Evolutionary conservation across 1,139 yeast genomes (phyloP).

Genomic region (Taiozyma sp.): DNA sequence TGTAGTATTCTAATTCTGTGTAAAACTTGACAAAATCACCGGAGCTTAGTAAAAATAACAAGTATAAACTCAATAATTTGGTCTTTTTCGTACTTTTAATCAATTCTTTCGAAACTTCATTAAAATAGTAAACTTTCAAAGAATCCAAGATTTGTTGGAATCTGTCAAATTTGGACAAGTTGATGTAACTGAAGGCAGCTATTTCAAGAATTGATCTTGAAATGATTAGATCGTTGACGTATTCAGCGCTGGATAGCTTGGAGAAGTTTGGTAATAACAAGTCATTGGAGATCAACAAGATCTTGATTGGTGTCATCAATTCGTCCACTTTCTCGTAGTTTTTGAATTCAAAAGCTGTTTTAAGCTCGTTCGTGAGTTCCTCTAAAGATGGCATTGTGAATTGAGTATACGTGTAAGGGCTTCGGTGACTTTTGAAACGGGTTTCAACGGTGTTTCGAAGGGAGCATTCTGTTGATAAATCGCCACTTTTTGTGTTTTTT

Average conservation of each 20-base stretch:
- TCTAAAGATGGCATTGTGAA: conserved; percentile 28
- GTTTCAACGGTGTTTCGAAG: background rate
- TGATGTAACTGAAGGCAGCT: conserved; percentile 77
- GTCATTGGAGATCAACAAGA: conserved; percentile 74
- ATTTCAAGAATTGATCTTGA: conserved; percentile 82
- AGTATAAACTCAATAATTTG: conserved; percentile 73
- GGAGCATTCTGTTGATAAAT: background rate
- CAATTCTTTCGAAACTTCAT: conserved; percentile 33
- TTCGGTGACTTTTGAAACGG: background rate
- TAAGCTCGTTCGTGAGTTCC: conserved; percentile 62
- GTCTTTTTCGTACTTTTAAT: conserved; percentile 63
- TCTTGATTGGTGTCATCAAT: conserved; percentile 66
- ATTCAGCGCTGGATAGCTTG: conserved; percentile 31
- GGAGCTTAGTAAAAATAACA: conserved; percentile 71
- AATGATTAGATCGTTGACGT: conserved; percentile 64
- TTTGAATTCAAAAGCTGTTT: conserved; percentile 54
- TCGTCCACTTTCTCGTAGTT: conserved; percentile 58
- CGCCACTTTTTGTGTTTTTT: background rate
- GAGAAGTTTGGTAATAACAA: conserved; percentile 64
- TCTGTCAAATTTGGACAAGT: conserved; percentile 53
- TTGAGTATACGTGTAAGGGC: background rate
- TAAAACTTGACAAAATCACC: conserved; percentile 88
- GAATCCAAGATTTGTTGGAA: conserved; percentile 75
- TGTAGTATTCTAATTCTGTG: conserved; percentile 76
- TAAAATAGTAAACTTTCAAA: conserved; percentile 68